Base-by-base conservation (phyloP, 768 basidiomycete genomes). In the Xerocomus spinulosus region DNA sequence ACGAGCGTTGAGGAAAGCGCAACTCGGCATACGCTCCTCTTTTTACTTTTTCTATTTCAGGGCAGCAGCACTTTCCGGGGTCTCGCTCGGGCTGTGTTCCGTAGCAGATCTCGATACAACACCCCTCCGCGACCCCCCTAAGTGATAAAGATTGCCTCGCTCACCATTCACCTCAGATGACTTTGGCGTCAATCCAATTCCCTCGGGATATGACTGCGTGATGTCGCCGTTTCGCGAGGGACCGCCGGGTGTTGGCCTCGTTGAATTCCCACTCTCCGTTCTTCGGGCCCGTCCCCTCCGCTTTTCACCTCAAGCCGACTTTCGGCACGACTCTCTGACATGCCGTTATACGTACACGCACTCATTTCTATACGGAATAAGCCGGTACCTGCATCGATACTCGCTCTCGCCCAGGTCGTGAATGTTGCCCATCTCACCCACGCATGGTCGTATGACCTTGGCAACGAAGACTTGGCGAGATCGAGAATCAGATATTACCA, bases 81-180 rank as follows among this genome's bases (percentile, higher is more conserved):
- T 61, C 60, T 32, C 18, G 12, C 23, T 21, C 33, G 14, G 52
- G 55, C 58, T 58, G 55, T 58, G 59, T 48, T 29, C 41, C 48
- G 45, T 42, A 45, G 10, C 14, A 24, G 48, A 61, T 61, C 57
- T 50, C 20, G 43, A 57, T 62, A 62, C 47, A 2, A 6, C 37
- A 25, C 33, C 12, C 42, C 25, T 26, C 48, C 42, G 8, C 42
- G 8, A 29, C 23, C 7, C 12, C 23, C 21, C 28, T n/a, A n/a
- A n/a, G n/a, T n/a, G n/a, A n/a, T n/a, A n/a, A n/a, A n/a, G n/a
- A n/a, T n/a, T n/a, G n/a, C n/a, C n/a, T n/a, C n/a, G n/a, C n/a
- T n/a, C n/a, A n/a, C n/a, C n/a, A n/a, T n/a, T n/a, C n/a, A n/a
- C n/a, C n/a, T n/a, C n/a, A n/a, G n/a, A n/a, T n/a, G n/a, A n/a